These are phyloP conservation scores for Aspergillus sp. DNA, from an alignment of 2,329 filamentous ascomycete genomes.

Conservation along the genomic window DNA sequence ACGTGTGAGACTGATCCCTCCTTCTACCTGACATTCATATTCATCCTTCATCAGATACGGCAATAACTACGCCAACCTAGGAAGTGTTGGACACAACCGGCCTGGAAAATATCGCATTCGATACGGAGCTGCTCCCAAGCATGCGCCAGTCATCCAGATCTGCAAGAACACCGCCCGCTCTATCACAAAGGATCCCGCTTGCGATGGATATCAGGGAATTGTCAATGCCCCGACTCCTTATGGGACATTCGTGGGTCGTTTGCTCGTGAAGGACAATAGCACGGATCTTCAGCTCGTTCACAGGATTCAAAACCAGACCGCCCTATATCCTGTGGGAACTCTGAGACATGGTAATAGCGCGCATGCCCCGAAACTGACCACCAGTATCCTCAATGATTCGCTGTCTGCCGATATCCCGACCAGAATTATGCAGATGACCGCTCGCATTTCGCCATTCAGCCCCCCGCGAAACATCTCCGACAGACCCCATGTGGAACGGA, in stretches of 20 bases:
- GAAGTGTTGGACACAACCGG: slow-evolving; percentile 10
- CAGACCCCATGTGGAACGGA: neutral
- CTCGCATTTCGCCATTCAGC: neutral
- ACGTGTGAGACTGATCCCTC: slow-evolving; percentile 17
- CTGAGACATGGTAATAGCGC: neutral
- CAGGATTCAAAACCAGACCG: slow-evolving; percentile 12
- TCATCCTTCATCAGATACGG: slow-evolving; percentile 17
- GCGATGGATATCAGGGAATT: slow-evolving; percentile 13
- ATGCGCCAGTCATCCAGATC: slow-evolving; percentile 3
- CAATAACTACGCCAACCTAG: slow-evolving; percentile 28
- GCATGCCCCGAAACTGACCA: neutral
- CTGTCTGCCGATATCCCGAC: neutral
- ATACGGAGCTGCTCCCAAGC: neutral
- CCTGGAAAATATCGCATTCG: slow-evolving; percentile 23
- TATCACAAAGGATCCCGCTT: neutral
- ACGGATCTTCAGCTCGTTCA: slow-evolving; percentile 14
- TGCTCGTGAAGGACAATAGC: slow-evolving; percentile 10
- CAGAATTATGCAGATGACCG: neutral
- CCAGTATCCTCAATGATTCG: neutral
- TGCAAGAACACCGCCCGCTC: neutral
- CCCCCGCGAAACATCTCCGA: neutral
- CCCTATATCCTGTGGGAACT: neutral
- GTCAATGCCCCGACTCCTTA: slow-evolving; percentile 21
- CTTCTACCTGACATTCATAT: no score
- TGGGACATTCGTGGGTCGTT: slow-evolving; percentile 13